Base-by-base conservation (phyloP, 176 grass and related monocot genomes). In the Oryza brachyantha region DNA sequence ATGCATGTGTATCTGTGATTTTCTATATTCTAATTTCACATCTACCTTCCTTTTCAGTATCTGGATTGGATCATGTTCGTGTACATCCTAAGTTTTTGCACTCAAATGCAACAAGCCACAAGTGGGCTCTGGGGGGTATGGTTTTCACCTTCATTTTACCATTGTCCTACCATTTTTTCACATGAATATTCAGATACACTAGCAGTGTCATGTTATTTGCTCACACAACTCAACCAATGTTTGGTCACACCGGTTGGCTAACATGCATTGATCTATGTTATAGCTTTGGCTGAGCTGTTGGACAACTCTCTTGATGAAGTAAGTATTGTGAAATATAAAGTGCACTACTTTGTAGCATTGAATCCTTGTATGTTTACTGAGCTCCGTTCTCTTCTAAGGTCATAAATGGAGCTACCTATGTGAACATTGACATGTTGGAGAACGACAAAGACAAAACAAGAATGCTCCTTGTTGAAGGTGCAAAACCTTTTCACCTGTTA, bases 81-180 rank as follows among this genome's bases (percentile, higher is more conserved):
- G 92, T 99, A 31, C 96, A 99, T 75, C 96, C 96, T 27, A 95
- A 81, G 45, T 99, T 99, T 84, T 79, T 99, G 70, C 96, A 99
- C 87, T 99, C 96, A 75, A 99, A 99, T 85, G 96, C 96, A 40
- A 99, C 96, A 22, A 99, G 96, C 85, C 96, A 99, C 88, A 99
- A 99, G 75, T 99, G 96, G 96, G 92, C 96, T 21, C 84, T 99
- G 61, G 96, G 96, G 26, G 96, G 96, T 99, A 92, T 77, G 57
- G 35, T 31, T 64, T 64, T 63, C 27, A 73, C 77, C 60, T 66
- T 72, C n/a, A 63, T 70, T 57, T 75, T 35, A 37, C 41, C 62
- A 57, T 80, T n/a, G 43, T 76, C 13, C 27, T 75, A 13, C 64
- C 34, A 34, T 67, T 79, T 43, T 16, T 79, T 76, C 43, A 55